These are phyloP conservation scores for Candida ascalaphidarum DNA, from an alignment of 805 yeast species.

Conservation along the genomic window DNA sequence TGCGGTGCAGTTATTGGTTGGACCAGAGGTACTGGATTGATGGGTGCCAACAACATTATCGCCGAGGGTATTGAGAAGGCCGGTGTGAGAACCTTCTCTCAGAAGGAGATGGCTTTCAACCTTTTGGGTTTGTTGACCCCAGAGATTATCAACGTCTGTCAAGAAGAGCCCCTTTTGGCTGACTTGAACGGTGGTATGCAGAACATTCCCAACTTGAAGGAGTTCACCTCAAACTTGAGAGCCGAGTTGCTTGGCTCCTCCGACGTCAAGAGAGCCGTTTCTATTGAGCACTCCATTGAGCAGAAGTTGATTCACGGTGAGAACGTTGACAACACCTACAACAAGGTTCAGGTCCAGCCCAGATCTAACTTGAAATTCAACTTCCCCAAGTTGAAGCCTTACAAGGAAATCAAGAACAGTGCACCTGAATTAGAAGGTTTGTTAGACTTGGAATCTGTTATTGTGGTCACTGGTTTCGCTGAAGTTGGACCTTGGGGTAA, in stretches of 20 bases:
- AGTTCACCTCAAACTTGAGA: conserved; percentile 73
- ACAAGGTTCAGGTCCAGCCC: conserved; percentile 74
- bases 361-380: conserved; percentile 91
- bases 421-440: conserved; percentile 80
- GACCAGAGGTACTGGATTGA: conserved; percentile 99
- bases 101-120: conserved; percentile 99
- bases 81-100: conserved; percentile 97
- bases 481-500: conserved; percentile 99
- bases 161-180: conserved; percentile 92
- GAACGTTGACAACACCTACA: conserved; percentile 77
- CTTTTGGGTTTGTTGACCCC: conserved; percentile 90
- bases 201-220: conserved; percentile 85
- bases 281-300: conserved; percentile 88
- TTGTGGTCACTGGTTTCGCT: conserved; percentile 95
- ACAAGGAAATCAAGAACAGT: conserved; percentile 58
- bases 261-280: conserved; percentile 91
- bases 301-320: conserved; percentile 80
- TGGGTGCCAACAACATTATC: conserved; percentile 94
- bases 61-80: conserved; percentile 95
- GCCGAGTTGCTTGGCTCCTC: conserved; percentile 69
- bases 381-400: conserved; percentile 82
- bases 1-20: conserved; percentile 99
- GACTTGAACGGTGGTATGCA: conserved; percentile 99
- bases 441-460: conserved; percentile 83
- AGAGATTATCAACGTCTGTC: conserved; percentile 76